Percentiles rank a stretch among this genome's conserved stretches.
phyloP scores from a whole-genome alignment of 140 eudicot species.

The Oenanthe javanica region DNA sequence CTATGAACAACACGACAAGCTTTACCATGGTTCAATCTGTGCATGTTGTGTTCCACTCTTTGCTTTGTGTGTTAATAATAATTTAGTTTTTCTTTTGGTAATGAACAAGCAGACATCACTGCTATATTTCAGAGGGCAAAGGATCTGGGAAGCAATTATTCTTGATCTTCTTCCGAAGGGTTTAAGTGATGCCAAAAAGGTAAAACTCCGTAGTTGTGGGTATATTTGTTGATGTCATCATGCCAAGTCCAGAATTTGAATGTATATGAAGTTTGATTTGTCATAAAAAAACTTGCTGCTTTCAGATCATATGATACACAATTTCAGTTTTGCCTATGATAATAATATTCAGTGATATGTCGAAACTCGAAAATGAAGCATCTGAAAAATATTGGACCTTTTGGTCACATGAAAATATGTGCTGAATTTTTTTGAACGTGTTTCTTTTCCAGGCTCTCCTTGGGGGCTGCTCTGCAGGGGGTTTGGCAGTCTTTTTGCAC shows the following conservation, averaged over 20 bases:
- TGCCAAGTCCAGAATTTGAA: background rate
- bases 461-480: conserved; percentile 98
- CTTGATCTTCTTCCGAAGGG: conserved; percentile 90
- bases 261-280: background rate
- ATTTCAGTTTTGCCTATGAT: background rate
- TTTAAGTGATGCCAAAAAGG: conserved; percentile 61
- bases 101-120: conserved; percentile 61
- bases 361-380: background rate
- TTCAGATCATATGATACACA: background rate
- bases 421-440: background rate
- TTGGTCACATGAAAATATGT: background rate
- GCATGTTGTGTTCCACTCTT: background rate
- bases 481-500: conserved; percentile 74
- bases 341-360: background rate
- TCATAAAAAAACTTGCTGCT: background rate
- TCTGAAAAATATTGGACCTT: background rate
- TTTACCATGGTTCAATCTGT: background rate
- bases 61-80: conserved; percentile 3
- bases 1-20: background rate
- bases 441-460: conserved; percentile 57
- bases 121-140: conserved; percentile 89
- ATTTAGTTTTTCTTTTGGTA: conserved; percentile 5
- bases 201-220: conserved; percentile 7
- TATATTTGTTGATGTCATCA: background rate
- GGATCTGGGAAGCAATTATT: conserved; percentile 80